phyloP scores from a whole-genome alignment of 164 flowering plant species.

The Stephania yunnanensis region DNA sequence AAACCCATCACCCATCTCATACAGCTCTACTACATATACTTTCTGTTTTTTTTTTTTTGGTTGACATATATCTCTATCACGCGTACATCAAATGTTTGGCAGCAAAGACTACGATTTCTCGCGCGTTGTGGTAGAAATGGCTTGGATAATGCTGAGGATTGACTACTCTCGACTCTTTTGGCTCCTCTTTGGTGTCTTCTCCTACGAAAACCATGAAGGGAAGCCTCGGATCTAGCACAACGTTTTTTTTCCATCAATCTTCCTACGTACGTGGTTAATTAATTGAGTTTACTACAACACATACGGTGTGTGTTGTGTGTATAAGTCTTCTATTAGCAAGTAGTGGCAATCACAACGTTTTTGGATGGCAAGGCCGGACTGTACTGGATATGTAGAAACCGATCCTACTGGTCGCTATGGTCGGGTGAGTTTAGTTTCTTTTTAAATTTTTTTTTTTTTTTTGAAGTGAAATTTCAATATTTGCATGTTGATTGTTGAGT shows the following conservation, averaged over 20 bases:
- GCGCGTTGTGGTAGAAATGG: conserved; percentile 51
- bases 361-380: conserved; percentile 14
- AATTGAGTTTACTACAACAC: background rate
- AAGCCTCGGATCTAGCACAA: conserved; percentile 65
- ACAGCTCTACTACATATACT: too few species aligned
- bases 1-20: background rate
- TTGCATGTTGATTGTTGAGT: too few species aligned
- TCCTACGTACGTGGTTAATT: background rate
- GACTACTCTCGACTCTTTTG: conserved; percentile 82
- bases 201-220: conserved; percentile 80
- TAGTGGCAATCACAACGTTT: too few species aligned
- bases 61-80: too few species aligned
- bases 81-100: conserved; percentile 32
- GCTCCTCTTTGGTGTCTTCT: conserved; percentile 65
- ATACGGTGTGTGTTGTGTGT: background rate
- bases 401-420: conserved; percentile 93
- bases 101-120: conserved; percentile 36
- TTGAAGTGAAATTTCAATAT: too few species aligned
- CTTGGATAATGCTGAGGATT: conserved; percentile 69
- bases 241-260: background rate
- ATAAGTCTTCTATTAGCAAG: background rate
- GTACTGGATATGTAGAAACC: conserved; percentile 45
- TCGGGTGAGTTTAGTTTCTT: conserved; percentile 49
- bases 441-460: background rate
- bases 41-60: too few species aligned